These are phyloP conservation scores for bread wheat (Triticum aestivum) DNA, from an alignment of 176 grass and related monocot genomes.

Conservation along the genomic window DNA sequence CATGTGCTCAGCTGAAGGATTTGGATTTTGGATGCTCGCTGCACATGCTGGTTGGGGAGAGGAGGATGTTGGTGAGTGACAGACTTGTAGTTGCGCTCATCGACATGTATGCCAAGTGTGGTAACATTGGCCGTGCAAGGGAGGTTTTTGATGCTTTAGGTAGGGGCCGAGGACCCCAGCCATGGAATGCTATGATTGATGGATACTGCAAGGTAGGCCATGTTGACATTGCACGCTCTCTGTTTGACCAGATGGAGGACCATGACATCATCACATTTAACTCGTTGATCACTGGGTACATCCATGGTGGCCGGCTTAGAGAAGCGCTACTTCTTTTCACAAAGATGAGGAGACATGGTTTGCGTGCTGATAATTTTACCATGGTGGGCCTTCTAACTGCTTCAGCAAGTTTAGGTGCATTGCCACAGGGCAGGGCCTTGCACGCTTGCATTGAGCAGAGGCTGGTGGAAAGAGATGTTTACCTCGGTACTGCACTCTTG, in stretches of 20 bases:
- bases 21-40: slow-evolving; percentile 44
- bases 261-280: slow-evolving; percentile 68
- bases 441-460: slow-evolving; percentile 59
- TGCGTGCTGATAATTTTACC: slow-evolving; percentile 52
- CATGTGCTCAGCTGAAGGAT: slow-evolving; percentile 53
- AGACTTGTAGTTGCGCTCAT: slow-evolving; percentile 63
- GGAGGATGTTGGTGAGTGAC: slow-evolving; percentile 31
- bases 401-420: slow-evolving; percentile 70
- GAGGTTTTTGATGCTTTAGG: slow-evolving; percentile 51
- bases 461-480: slow-evolving; percentile 54
- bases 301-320: slow-evolving; percentile 53
- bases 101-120: slow-evolving; percentile 75
- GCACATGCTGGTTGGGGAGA: slow-evolving; percentile 43
- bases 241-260: slow-evolving; percentile 60
- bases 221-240: slow-evolving; percentile 41
- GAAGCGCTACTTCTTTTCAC: slow-evolving; percentile 52
- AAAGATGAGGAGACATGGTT: slow-evolving; percentile 30
- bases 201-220: slow-evolving; percentile 57
- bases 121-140: slow-evolving; percentile 40
- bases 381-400: slow-evolving; percentile 67
- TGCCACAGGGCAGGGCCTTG: slow-evolving; percentile 56
- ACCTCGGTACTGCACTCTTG: slow-evolving; percentile 61
- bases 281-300: slow-evolving; percentile 73
- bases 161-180: slow-evolving; percentile 28
- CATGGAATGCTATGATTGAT: slow-evolving; percentile 81